Base-by-base conservation (phyloP, 148 eudicot genomes). In the Selenicereus undatus region DNA sequence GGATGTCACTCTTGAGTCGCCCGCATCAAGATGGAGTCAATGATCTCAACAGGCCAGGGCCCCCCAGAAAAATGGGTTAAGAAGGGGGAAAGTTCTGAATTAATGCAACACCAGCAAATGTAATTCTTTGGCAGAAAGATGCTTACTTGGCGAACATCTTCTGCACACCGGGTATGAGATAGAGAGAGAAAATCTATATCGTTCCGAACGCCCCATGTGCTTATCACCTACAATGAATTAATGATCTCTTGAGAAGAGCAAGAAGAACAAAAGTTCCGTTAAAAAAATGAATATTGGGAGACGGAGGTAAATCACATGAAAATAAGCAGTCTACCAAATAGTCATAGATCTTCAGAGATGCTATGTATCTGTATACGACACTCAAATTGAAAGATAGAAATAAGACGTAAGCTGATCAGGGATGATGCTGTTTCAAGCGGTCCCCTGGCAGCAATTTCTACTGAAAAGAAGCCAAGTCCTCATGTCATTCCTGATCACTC, bases 61-160 rank as follows among this genome's bases (percentile, higher is more conserved):
- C 43, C 45, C 43, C 43, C 30, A 24, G 29, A 51, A 65, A 39
- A 58, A 45, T 35, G 20, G 11, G 62, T 35, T 36, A 11, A 22
- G n/a, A 75, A 52, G 13, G 48, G n/a, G 62, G 8, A 39, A n/a
- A 3, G 11, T 13, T 42, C 36, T 7, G 11, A 45, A 74, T n/a
- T 30, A 2, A 30, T 32, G 21, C 16, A 30, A 32, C 9, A n/a
- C 21, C 12, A 74, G 29, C 2, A 45, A 12, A 8, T 64, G 42
- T 8, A 75, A 30, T 16, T 81, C 75, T 68, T 76, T 30, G 17
- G 35, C 18, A 82, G 27, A 70, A 68, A 76, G 18, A 66, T 74
- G 42, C 85, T 81, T 91, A 95, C 98, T 81, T 93, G 89, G 56
- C 96, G 95, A 82, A 95, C 92, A 88, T 95, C 98, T 84, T 95